These are phyloP conservation scores for Solanum chmielewskii DNA, from an alignment of 257 asterid genomes.

Conservation along the genomic window DNA sequence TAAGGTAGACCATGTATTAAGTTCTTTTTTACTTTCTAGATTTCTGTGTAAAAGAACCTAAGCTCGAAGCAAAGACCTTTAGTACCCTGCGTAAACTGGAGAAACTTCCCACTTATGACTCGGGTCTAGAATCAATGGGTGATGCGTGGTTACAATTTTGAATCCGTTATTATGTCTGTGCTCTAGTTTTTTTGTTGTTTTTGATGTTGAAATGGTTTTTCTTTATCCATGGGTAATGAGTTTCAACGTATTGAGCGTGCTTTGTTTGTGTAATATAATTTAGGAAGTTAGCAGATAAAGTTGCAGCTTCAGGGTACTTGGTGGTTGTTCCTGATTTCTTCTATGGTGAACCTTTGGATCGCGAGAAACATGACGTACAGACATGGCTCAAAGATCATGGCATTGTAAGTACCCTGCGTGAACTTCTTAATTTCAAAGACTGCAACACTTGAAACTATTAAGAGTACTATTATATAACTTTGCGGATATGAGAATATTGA, in stretches of 20 bases:
- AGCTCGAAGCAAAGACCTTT: background rate
- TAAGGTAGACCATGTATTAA: background rate
- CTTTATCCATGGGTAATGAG: background rate
- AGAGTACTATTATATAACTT: background rate
- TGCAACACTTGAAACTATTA: background rate
- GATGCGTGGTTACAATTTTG: background rate
- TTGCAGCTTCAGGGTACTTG: conserved; percentile 45
- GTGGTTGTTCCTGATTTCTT: conserved; percentile 72
- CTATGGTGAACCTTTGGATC: conserved; percentile 45
- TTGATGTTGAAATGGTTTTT: background rate
- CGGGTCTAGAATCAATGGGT: background rate
- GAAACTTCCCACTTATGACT: background rate
- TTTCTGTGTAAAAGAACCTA: background rate
- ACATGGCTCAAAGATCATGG: conserved; percentile 32
- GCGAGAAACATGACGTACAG: conserved; percentile 6
- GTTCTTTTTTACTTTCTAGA: background rate
- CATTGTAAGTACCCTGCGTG: conserved; percentile 21
- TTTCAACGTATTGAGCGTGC: background rate
- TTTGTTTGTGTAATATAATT: background rate
- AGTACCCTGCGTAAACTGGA: background rate
- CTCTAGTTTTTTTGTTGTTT: background rate
- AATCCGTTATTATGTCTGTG: background rate
- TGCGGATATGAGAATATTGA: background rate
- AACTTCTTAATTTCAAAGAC: background rate
- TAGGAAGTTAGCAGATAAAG: conserved; percentile 63